Conservation (phyloP, 1,284 basidiomycete genomes). For the Leccinum subatratum region DNA sequence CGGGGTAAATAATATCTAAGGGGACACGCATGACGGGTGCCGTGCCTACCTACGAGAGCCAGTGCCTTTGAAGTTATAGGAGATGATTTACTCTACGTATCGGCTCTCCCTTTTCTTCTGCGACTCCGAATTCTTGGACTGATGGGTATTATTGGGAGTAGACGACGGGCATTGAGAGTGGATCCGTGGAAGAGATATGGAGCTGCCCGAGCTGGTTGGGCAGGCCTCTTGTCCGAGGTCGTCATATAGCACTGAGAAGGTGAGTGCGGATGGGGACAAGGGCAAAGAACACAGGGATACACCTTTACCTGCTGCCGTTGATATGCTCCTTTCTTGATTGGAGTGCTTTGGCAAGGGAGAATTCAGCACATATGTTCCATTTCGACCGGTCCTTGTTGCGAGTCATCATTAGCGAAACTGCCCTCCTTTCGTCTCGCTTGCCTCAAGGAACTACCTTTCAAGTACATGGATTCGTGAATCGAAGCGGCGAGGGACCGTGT, state of each 20-base stretch:
- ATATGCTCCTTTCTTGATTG: constrained; percentile 34
- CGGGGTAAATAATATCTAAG: too few species aligned
- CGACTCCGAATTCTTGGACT: constrained; percentile 39
- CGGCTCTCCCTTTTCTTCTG: constrained; percentile 34
- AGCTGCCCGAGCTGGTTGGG: constrained; percentile 32
- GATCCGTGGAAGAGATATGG: constrained; percentile 52
- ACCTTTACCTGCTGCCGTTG: constrained; percentile 35
- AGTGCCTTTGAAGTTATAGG: constrained; percentile 31
- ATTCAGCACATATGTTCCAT: constrained; percentile 13
- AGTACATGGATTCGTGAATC: constrained; percentile 90
- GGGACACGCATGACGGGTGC: too few species aligned
- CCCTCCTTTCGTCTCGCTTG: too few species aligned
- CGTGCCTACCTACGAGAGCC: constrained; percentile 25
- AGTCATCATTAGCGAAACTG: too few species aligned
- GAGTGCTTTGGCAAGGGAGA: constrained; percentile 22
- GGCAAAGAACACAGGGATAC: constrained; percentile 35
- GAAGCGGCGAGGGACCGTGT: constrained; percentile 88
- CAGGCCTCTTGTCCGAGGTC: constrained; percentile 33
- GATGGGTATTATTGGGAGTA: constrained; percentile 50
- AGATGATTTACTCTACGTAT: constrained; percentile 35
- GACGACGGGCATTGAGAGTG: constrained; percentile 50
- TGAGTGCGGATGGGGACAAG: constrained; percentile 36
- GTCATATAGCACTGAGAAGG: constrained; percentile 35
- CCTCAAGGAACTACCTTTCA: too few species aligned
- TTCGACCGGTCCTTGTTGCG: constrained; percentile 28